A percentile compares a stretch with the other conserved stretches of the same genome.
Conservation (phyloP, 805 yeast species). For the Starmerella kuoi region DNA sequence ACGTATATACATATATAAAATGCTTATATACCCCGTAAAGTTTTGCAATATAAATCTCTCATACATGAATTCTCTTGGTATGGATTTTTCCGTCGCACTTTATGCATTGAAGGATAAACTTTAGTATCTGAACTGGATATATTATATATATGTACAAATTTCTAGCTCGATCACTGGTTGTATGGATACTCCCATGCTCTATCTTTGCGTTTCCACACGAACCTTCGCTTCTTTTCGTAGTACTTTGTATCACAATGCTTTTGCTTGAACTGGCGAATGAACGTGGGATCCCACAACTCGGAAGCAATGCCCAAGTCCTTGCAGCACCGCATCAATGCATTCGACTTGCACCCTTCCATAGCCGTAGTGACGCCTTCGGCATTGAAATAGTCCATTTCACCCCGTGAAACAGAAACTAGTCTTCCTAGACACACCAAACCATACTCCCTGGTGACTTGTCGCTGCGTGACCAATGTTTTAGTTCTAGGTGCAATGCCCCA, state of each 20-base stretch:
- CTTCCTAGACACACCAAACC: conserved; percentile 80
- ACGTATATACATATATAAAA: no score
- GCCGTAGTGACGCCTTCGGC: conserved; percentile 88
- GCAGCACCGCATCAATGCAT: conserved; percentile 95
- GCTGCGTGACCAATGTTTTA: conserved; percentile 63
- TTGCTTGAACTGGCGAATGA: conserved; percentile 57
- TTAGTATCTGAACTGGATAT: no score
- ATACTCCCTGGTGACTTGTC: conserved; percentile 75
- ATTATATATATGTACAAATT: background rate
- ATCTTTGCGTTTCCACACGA: conserved; percentile 83
- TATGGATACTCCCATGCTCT: conserved; percentile 78
- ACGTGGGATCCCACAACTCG: conserved; percentile 93
- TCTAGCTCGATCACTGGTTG: conserved; percentile 6
- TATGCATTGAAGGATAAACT: no score
- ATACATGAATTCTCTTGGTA: no score
- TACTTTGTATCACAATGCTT: conserved; percentile 65
- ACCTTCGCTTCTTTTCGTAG: conserved; percentile 65
- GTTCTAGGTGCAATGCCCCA: conserved; percentile 97
- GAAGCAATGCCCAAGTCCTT: conserved; percentile 94
- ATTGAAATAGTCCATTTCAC: conserved; percentile 86
- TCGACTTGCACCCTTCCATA: conserved; percentile 91
- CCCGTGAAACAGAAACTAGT: conserved; percentile 81
- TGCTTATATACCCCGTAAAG: no score
- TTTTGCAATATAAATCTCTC: no score
- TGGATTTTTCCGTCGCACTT: no score